Base-by-base conservation (phyloP, 169 alveolate species). In the Eimeria sp. region DNA sequence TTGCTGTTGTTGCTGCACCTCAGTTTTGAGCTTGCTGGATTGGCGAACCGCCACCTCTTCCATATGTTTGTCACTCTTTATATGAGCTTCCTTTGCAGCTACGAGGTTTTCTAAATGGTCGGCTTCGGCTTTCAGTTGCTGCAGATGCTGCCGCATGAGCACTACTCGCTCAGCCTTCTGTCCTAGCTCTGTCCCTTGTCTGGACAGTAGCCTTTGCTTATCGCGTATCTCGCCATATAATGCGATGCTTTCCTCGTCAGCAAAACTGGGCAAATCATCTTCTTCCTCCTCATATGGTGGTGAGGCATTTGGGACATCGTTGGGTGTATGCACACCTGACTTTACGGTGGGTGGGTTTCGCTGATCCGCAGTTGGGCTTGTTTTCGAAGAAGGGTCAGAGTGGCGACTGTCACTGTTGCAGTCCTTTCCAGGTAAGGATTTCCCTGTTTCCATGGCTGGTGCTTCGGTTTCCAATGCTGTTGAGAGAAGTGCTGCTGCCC, bases 1-100 rank as follows among this genome's bases (percentile, higher is more conserved):
- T 63, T 98, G 96, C 94, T 98, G 98, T 43, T 97, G 96, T 54
- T 97, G 98, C 83, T 97, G 98, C 75, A 98, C 94, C 97, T 98
- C 99, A 57, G 98, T 95, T 83, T 96, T 91, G 58, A 98, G 75
- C 63, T 99, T 95, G 65, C 99, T 99, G 65, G 97, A 95, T 88
- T 98, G 98, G 93, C 99, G 97, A 88, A 97, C 98, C 45, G 98
- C 97, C 25, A 98, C 95, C 67, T 97, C 97, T 75, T 97, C 97
- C 98, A 98, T 91, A 95, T 98, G 99, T 92, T 98, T 99, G 97
- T 99, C 99, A 30, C 99, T 98, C 95, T 98, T 99, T 63, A 98
- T 97, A 95, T 98, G 99, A 78, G 98, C 98, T 82, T 98, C 98
- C 96, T 98, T 98, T 25, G 98, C 98, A 16, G 96, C 98, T 72